Evolutionary conservation across 805 yeast genomes (phyloP), one percentile per base, ranked within the genome.

Genomic region (Limtongozyma cylindracea): DNA sequence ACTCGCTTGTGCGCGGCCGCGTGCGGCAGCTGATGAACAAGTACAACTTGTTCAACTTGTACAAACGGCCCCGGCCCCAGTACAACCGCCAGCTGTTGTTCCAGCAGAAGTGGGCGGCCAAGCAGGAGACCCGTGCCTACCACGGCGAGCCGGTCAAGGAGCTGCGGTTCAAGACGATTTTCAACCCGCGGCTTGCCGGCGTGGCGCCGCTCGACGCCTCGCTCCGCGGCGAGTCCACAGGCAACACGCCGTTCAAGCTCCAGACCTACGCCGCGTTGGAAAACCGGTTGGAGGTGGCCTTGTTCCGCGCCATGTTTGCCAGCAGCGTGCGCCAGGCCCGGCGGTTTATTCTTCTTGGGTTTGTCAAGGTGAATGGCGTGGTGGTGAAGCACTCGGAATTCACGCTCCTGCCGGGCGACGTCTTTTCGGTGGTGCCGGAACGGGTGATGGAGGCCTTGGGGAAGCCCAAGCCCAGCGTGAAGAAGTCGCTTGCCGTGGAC

Each of bases 111-210:
- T 88, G 92, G 84, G 48, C 57, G 5, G 70, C 94, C 23, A 84
- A 88, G 44, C 71, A 66, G 39, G 94, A 82, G 39, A 70, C 95
- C 6, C 64, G 98, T 47, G 71, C 84, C 2, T 84, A 84, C 43
- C 98, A 84, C 42, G 98, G 98, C 34, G 96, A 88, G 38, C 77
- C 72, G 41, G 43, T 84, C 25, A 73, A 84, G 1, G 98, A 88
- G 42, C 51, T 62, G 11, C 64, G 82, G 39, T 74, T 80, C 70
- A 71, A 72, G 38, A 47, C 64, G 6, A 43, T 59, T 22, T 82
- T 84, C 48, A 51, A 65, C 24, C 61, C 65, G 12, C 66, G 69
- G 27, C 53, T 80, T 32, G 68, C 72, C 27, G 74, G 91, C 14
- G 93, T 78, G 19, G 88, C 91, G 6, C 92, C 78, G 37, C 56